Evolutionary conservation across 1,284 basidiomycete species (phyloP).

Genomic region (Apiotrichum mycotoxinovorans): DNA sequence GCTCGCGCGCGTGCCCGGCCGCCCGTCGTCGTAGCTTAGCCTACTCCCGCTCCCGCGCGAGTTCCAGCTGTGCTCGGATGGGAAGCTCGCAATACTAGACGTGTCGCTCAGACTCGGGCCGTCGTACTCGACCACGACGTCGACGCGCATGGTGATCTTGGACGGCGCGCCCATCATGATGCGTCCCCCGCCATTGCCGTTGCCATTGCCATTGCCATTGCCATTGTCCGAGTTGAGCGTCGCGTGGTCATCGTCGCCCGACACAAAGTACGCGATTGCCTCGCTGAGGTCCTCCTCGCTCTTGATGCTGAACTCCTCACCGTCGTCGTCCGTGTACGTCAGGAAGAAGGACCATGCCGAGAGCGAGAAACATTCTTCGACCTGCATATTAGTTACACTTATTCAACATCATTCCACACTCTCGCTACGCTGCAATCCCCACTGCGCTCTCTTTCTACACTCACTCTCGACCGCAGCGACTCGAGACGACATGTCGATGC

Average conservation of each 20-base stretch:
- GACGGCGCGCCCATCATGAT: constrained; percentile 8
- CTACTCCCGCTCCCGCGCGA: constrained; percentile 2
- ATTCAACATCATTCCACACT: neutral
- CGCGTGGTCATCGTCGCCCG: constrained; percentile 64
- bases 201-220: too few relatives aligned
- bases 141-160: constrained; percentile 70
- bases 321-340: constrained; percentile 79
- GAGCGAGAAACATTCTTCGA: constrained; percentile 77
- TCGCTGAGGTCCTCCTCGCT: constrained; percentile 73
- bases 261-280: constrained; percentile 77
- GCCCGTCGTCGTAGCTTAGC: neutral
- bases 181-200: neutral
- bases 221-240: constrained; percentile 60
- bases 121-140: constrained; percentile 78
- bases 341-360: constrained; percentile 65
- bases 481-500: constrained; percentile 71
- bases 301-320: constrained; percentile 65
- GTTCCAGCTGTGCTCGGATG: constrained; percentile 8
- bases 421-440: neutral
- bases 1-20: neutral
- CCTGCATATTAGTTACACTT: constrained; percentile 52
- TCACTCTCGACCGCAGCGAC: constrained; percentile 64
- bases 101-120: constrained; percentile 86
- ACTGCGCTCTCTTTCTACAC: too few relatives aligned
- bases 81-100: constrained; percentile 60